Conservation (phyloP, 768 basidiomycete species). For the Galerina sulciceps region DNA sequence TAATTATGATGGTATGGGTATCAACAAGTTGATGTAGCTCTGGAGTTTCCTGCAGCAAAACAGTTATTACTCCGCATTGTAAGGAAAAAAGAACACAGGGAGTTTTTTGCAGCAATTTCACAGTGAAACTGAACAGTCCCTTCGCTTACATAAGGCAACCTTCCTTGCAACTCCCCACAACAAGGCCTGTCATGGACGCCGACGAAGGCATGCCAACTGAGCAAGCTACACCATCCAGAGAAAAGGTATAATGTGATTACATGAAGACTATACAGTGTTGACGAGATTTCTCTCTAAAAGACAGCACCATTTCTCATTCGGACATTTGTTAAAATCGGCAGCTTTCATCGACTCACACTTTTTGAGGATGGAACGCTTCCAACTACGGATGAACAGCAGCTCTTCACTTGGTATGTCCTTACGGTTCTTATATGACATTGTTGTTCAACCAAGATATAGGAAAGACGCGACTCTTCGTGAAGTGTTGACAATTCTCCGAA, state of each 20-base stretch:
- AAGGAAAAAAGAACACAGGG: too few species aligned
- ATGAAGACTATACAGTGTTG: neutral
- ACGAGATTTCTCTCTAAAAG: conserved; percentile 35
- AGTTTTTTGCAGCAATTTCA: too few species aligned
- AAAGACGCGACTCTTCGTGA: conserved; percentile 84
- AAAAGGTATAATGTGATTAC: conserved; percentile 47
- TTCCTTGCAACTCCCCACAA: conserved; percentile 4
- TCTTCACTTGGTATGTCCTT: conserved; percentile 72
- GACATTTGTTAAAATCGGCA: conserved; percentile 80
- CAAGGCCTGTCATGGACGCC: conserved; percentile 16
- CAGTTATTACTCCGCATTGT: too few species aligned
- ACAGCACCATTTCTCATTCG: conserved; percentile 83
- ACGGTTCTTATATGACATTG: neutral
- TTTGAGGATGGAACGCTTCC: conserved; percentile 83
- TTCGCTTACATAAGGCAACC: conserved; percentile 8
- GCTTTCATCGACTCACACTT: conserved; percentile 72
- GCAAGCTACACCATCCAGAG: conserved; percentile 54
- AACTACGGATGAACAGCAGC: conserved; percentile 79
- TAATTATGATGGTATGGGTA: too few species aligned
- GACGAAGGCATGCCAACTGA: conserved; percentile 39
- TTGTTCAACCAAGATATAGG: conserved; percentile 44
- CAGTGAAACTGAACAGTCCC: neutral
- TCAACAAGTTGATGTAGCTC: too few species aligned
- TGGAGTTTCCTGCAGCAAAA: too few species aligned
- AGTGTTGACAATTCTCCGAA: conserved; percentile 77